Evolutionary conservation across 2,329 filamentous ascomycete genomes (phyloP).

Genomic region (Fusarium caatingaense): DNA sequence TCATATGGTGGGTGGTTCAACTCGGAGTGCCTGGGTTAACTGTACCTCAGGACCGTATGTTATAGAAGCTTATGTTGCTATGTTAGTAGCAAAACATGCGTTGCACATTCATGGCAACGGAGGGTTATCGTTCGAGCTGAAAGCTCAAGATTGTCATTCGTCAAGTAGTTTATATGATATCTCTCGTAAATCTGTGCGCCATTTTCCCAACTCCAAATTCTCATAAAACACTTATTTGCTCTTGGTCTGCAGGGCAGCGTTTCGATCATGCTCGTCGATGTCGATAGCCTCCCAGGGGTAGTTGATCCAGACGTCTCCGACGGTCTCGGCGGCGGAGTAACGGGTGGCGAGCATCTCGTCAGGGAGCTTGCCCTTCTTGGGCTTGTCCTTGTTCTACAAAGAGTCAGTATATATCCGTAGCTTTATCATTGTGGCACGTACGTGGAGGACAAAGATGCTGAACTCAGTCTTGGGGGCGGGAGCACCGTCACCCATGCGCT

Average conservation of each 20-base stretch:
- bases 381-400: conserved; percentile 91
- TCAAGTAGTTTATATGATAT: conserved; percentile 26
- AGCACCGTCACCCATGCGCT: conserved; percentile 72
- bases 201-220: conserved; percentile 39
- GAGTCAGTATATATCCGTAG: conserved; percentile 15
- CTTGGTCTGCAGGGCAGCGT: conserved; percentile 64
- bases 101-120: not conserved
- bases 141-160: conserved; percentile 22
- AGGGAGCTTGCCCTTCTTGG: conserved; percentile 90
- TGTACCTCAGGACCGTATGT: not conserved
- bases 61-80: too few species aligned
- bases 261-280: conserved; percentile 89
- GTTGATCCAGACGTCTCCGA: conserved; percentile 97
- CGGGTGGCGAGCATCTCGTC: conserved; percentile 78
- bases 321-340: conserved; percentile 88
- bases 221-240: conserved; percentile 35
- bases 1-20: not conserved
- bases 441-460: conserved; percentile 94
- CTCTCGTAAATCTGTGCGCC: conserved; percentile 25
- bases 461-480: conserved; percentile 80
- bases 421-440: conserved; percentile 56
- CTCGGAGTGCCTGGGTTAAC: not conserved
- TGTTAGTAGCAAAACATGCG: not conserved
- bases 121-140: conserved; percentile 5
- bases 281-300: conserved; percentile 98